These are phyloP conservation scores for Blepharisma japonicum DNA, from an alignment of 73 alveolate species.

Conservation along the genomic window DNA sequence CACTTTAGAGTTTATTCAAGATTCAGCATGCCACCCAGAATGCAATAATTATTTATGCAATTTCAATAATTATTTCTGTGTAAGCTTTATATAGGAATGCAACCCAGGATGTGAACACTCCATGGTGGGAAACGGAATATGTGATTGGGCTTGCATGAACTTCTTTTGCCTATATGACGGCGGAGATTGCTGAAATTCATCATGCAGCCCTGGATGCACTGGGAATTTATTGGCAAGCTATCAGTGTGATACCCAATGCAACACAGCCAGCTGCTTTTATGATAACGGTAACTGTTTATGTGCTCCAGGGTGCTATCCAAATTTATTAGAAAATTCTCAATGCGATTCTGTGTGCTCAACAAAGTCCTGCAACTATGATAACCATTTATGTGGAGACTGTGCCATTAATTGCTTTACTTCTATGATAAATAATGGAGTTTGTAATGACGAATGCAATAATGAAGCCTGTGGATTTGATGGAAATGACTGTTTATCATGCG, in stretches of 20 bases:
- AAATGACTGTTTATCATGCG: not conserved
- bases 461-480: slow-evolving; percentile 4
- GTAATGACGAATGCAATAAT: not conserved
- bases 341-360: not conserved
- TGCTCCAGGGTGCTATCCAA: not conserved
- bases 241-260: not conserved
- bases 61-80: not conserved
- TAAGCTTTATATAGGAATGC: too few species aligned
- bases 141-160: not conserved
- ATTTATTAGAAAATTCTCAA: not conserved
- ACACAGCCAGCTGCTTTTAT: not conserved
- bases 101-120: not conserved
- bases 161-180: not conserved
- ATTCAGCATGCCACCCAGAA: not conserved
- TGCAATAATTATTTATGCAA: not conserved
- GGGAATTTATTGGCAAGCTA: too few species aligned
- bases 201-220: not conserved
- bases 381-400: not conserved
- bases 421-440: not conserved
- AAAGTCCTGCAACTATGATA: not conserved
- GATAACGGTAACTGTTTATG: slow-evolving; percentile 12
- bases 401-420: not conserved
- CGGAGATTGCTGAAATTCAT: not conserved
- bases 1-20: too few species aligned
- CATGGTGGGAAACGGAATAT: not conserved